Percentiles rank a stretch among this genome's conserved stretches.
phyloP scores from a whole-genome alignment of 495 filamentous ascomycete species.

The Amphirosellinia nigrospora region DNA sequence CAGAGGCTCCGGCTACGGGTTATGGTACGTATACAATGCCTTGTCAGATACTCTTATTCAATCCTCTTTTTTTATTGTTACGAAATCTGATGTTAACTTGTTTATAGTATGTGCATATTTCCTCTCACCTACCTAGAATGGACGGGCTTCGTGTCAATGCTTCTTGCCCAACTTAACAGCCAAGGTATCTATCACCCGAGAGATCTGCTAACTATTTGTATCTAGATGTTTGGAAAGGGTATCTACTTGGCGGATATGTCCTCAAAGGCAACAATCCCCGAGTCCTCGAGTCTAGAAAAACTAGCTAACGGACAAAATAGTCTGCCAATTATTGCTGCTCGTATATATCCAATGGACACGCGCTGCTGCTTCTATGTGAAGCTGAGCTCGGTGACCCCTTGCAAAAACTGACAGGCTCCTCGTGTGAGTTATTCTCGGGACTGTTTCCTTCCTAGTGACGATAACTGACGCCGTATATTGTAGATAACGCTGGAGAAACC shows the following conservation, averaged over 20 bases:
- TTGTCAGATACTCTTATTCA: not conserved
- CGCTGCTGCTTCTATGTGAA: constrained; percentile 74
- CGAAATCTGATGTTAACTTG: constrained; percentile 20
- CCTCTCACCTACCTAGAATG: not conserved
- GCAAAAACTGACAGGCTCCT: constrained; percentile 57
- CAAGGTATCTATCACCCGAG: not conserved
- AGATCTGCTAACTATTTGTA: constrained; percentile 12
- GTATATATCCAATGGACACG: constrained; percentile 51
- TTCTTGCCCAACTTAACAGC: not conserved
- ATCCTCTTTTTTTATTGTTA: not conserved
- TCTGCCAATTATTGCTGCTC: constrained; percentile 78
- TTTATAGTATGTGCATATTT: constrained; percentile 14
- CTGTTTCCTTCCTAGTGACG: too few relatives aligned
- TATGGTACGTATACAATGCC: constrained; percentile 58
- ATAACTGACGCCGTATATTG: too few relatives aligned
- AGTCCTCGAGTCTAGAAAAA: not conserved
- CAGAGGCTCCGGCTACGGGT: constrained; percentile 77
- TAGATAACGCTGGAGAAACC: constrained; percentile 65
- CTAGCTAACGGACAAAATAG: constrained; percentile 47
- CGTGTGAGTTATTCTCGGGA: too few relatives aligned
- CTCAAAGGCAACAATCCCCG: constrained; percentile 44
- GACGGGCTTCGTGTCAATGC: not conserved
- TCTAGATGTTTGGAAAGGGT: constrained; percentile 81
- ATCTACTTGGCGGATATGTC: constrained; percentile 88
- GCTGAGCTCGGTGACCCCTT: constrained; percentile 78